These are phyloP conservation scores for Coccomyxa sp. DNA, from an alignment of 139 green algal genomes.

Conservation along the genomic window DNA sequence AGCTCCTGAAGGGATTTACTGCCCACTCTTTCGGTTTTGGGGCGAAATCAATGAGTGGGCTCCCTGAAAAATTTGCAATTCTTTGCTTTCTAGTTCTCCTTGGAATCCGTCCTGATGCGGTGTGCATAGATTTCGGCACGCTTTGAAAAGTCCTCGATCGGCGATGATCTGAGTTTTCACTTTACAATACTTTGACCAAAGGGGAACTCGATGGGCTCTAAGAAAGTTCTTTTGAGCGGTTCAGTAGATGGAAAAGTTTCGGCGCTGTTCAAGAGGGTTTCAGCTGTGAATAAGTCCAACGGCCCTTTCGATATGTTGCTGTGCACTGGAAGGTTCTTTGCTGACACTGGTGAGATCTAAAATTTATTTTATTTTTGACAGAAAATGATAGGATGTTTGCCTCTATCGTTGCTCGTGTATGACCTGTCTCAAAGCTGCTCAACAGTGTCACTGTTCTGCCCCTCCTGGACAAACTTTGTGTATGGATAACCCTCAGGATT, in stretches of 20 bases:
- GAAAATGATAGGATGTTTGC: background rate
- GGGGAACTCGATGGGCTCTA: background rate
- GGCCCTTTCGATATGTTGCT: constrained; percentile 62
- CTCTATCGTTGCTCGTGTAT: background rate
- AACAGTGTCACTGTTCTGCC: background rate
- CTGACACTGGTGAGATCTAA: constrained; percentile 21
- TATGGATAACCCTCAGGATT: background rate
- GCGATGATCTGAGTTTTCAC: too few relatives aligned
- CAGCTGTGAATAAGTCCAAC: constrained; percentile 48
- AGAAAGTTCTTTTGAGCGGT: constrained; percentile 55
- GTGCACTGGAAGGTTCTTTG: constrained; percentile 58
- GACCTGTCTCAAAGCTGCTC: background rate
- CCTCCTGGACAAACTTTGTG: too few relatives aligned
- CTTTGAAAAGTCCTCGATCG: too few relatives aligned
- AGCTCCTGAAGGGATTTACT: too few relatives aligned
- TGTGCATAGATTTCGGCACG: too few relatives aligned
- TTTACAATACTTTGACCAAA: too few relatives aligned
- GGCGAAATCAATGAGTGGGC: too few relatives aligned
- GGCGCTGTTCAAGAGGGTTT: constrained; percentile 52
- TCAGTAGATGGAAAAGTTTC: constrained; percentile 37
- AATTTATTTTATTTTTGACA: background rate
- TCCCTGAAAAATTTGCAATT: too few relatives aligned
- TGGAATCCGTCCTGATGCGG: too few relatives aligned
- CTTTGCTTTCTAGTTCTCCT: too few relatives aligned
- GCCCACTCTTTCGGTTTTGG: too few relatives aligned